Evolutionary conservation across 2,329 filamentous ascomycete genomes (phyloP), one percentile per base, ranked within the genome.

Genomic region (Byssothecium circinans): DNA sequence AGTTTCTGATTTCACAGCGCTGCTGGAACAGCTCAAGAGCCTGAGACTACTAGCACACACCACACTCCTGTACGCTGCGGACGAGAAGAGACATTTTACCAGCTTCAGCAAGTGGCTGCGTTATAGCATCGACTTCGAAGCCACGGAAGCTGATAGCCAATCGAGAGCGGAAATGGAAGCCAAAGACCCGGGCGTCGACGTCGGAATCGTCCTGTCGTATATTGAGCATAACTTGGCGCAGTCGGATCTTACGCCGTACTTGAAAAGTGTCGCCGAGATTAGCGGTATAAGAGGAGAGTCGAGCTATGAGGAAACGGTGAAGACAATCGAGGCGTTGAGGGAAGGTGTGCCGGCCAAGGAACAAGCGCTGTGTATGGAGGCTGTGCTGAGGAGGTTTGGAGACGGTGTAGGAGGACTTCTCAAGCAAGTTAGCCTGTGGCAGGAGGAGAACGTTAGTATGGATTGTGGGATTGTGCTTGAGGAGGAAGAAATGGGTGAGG

Each of bases 101-200:
- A 80, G 83, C 4, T 97, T 96, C 65, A 91, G 89, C 0, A 78
- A 80, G 43, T 97, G 92, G 92, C 75, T 97, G 41, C 84, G 86
- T 27, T 82, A 90, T 60, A 85, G 91, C 61, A 92, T 96, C 49
- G 89, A 95, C 54, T 81, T 86, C 12, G 81, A 92, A 37, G 82
- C 83, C 5, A 83, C 86, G 64, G 73, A 87, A 57, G 75, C 84
- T 0, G 77, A 78, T 14, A 79, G 78, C 1, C 74, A 80, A 38
- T 76, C 76, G 15, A 74, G 78, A 7, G 84, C 90, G 18, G 92
- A 96, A 54, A 77, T 88, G 36, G 80, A 84, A 19, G 90, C 92
- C 50, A 88, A 87, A 56, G 88, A 94, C 57, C 84, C 87, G 1
- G 82, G 83, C 0, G 82, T 95, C 50, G 88, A 95, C 54, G 81